These are phyloP conservation scores for Dacryopinax primogenitus DNA, from an alignment of 768 basidiomycete genomes.

Conservation along the genomic window DNA sequence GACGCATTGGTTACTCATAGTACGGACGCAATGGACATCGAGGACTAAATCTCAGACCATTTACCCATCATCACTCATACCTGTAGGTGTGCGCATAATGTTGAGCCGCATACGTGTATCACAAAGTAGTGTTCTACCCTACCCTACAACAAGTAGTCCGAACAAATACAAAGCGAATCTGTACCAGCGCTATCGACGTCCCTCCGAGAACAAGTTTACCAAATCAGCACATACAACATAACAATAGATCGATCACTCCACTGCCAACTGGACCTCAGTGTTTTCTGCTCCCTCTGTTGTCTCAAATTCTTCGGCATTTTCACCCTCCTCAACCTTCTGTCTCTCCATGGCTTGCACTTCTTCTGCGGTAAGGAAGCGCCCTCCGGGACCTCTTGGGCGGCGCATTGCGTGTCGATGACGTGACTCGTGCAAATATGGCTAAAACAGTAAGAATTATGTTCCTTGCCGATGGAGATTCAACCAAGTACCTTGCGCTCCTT, in stretches of 20 bases:
- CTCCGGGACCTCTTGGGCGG: slow-evolving; percentile 90
- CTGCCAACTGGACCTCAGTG: background rate
- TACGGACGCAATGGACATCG: slow-evolving; percentile 44
- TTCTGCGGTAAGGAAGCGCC: slow-evolving; percentile 91
- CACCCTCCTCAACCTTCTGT: slow-evolving; percentile 8
- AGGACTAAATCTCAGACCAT: slow-evolving; percentile 22
- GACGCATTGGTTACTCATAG: background rate
- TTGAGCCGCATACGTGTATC: background rate
- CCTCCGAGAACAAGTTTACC: slow-evolving; percentile 31
- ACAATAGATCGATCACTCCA: background rate
- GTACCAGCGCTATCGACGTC: slow-evolving; percentile 35
- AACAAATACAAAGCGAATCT: slow-evolving; percentile 28
- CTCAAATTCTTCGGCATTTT: background rate
- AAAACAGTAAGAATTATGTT: slow-evolving; percentile 5
- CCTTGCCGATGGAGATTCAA: slow-evolving; percentile 14
- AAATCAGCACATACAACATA: slow-evolving; percentile 20
- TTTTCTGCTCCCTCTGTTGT: background rate
- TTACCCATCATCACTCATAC: slow-evolving; percentile 14
- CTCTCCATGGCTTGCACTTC: slow-evolving; percentile 53
- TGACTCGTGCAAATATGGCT: slow-evolving; percentile 98
- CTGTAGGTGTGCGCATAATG: background rate
- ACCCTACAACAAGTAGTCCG: slow-evolving; percentile 13
- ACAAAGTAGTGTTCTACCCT: slow-evolving; percentile 17
- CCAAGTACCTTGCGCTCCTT: slow-evolving; percentile 79
- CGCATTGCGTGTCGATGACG: slow-evolving; percentile 98